Percentiles rank a stretch among this genome's conserved stretches.
Conservation (phyloP, 2,329 filamentous ascomycete species). For the Bipolaris bicolor region DNA sequence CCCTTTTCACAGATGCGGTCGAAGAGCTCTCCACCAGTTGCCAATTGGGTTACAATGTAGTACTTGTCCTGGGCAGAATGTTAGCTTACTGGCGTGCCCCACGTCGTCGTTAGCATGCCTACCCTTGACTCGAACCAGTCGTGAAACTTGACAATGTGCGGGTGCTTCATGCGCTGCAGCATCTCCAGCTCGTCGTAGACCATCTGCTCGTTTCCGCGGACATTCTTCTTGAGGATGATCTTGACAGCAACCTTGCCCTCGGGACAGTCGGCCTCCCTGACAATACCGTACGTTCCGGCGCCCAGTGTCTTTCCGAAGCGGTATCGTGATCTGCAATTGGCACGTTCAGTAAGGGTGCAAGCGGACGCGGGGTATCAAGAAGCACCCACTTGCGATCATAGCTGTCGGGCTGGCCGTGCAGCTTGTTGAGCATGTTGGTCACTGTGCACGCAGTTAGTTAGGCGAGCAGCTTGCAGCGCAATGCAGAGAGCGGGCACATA, state of each 20-base stretch:
- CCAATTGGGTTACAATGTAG: conserved; percentile 97
- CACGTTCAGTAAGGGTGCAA: conserved; percentile 37
- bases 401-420: conserved; percentile 94
- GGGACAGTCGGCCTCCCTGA: conserved; percentile 88
- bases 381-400: conserved; percentile 91
- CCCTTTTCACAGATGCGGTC: conserved; percentile 98
- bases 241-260: conserved; percentile 92
- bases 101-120: conserved; percentile 39
- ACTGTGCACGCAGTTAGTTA: conserved; percentile 59
- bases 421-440: conserved; percentile 89
- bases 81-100: conserved; percentile 21
- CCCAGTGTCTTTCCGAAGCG: conserved; percentile 91
- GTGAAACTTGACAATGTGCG: conserved; percentile 95
- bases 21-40: conserved; percentile 94
- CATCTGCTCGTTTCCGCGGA: conserved; percentile 98
- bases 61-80: conserved; percentile 81
- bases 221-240: conserved; percentile 99
- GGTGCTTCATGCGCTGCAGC: conserved; percentile 87
- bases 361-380: conserved; percentile 22
- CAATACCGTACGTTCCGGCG: conserved; percentile 97
- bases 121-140: conserved; percentile 99
- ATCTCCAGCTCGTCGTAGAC: conserved; percentile 96
- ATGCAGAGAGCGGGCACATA: conserved; percentile 28
- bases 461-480: conserved; percentile 13
- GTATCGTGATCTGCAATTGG: conserved; percentile 73